Percentiles rank a stretch among this genome's conserved stretches.
phyloP scores from a whole-genome alignment of 495 filamentous ascomycete species.

The Haplographium delicatum region DNA sequence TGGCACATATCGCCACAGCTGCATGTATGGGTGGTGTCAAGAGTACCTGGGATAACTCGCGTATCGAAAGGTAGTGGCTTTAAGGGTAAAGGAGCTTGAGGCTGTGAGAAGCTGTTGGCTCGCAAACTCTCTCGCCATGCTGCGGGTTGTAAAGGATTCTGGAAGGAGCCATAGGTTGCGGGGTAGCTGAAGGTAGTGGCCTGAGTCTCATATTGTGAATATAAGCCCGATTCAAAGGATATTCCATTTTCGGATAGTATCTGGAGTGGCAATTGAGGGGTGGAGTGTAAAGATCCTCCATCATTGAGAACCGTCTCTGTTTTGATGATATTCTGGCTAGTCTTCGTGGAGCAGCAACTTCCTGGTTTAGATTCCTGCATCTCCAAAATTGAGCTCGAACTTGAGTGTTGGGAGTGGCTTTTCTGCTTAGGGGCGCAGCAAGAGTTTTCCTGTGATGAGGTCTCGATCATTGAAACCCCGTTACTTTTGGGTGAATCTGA shows the following conservation, averaged over 20 bases:
- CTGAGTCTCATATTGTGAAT: slow-evolving; percentile 12
- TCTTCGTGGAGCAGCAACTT: slow-evolving; percentile 22
- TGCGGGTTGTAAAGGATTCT: slow-evolving; percentile 35
- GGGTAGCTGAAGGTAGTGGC: slow-evolving; percentile 29
- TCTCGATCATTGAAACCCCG: not conserved
- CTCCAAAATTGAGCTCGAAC: slow-evolving; percentile 14
- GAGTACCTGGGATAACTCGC: slow-evolving; percentile 11
- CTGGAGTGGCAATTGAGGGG: slow-evolving; percentile 12
- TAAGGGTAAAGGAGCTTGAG: slow-evolving; percentile 1
- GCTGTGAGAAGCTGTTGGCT: slow-evolving; percentile 16
- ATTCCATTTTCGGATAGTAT: slow-evolving; percentile 17
- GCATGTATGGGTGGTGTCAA: slow-evolving; percentile 34
- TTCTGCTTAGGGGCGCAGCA: slow-evolving; percentile 23
- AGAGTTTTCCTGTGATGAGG: slow-evolving; percentile 2
- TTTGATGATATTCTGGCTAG: slow-evolving; percentile 3
- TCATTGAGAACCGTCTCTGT: slow-evolving; percentile 9
- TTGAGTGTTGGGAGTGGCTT: slow-evolving; percentile 20
- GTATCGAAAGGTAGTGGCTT: slow-evolving; percentile 15
- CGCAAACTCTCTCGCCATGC: slow-evolving; percentile 34
- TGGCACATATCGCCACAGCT: slow-evolving; percentile 61
- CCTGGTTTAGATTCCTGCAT: slow-evolving; percentile 3
- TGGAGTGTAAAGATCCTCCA: slow-evolving; percentile 1
- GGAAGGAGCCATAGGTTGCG: slow-evolving; percentile 33
- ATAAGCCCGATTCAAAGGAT: slow-evolving; percentile 12
- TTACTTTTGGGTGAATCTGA: not conserved